Conservation (phyloP, 345 rosid species). For the Salix koriyanagi region DNA sequence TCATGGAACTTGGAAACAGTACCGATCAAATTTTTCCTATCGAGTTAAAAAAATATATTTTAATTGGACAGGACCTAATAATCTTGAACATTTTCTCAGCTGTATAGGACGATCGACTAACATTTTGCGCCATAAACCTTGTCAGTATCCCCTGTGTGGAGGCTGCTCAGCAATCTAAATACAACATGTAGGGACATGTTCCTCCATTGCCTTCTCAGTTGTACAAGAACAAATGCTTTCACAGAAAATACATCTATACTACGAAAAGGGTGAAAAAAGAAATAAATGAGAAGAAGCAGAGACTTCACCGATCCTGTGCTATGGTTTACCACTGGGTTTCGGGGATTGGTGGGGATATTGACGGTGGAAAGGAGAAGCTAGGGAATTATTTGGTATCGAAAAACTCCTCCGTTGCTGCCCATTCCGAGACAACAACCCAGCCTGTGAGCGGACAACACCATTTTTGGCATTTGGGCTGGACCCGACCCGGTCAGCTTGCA, state of each 20-base stretch:
- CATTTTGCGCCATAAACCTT: constrained; percentile 23
- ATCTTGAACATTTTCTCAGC: constrained; percentile 25
- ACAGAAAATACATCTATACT: constrained; percentile 31
- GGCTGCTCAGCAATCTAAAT: constrained; percentile 18
- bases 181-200: constrained; percentile 25
- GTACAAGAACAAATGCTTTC: constrained; percentile 35
- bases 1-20: too few relatives aligned
- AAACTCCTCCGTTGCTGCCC: constrained; percentile 59
- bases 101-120: neutral
- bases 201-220: constrained; percentile 28
- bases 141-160: constrained; percentile 8
- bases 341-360: constrained; percentile 63
- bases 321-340: constrained; percentile 53
- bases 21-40: neutral
- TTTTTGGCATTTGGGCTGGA: constrained; percentile 31
- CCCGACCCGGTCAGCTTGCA: constrained; percentile 51
- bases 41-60: neutral
- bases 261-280: neutral
- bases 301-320: constrained; percentile 21
- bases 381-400: constrained; percentile 69
- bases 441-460: constrained; percentile 39
- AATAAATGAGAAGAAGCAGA: constrained; percentile 13
- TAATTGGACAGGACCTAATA: neutral
- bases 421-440: constrained; percentile 43
- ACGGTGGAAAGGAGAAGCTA: constrained; percentile 62